Evolutionary conservation across 2,329 filamentous ascomycete species (phyloP).

Genomic region (Simplicillium aogashimaense): DNA sequence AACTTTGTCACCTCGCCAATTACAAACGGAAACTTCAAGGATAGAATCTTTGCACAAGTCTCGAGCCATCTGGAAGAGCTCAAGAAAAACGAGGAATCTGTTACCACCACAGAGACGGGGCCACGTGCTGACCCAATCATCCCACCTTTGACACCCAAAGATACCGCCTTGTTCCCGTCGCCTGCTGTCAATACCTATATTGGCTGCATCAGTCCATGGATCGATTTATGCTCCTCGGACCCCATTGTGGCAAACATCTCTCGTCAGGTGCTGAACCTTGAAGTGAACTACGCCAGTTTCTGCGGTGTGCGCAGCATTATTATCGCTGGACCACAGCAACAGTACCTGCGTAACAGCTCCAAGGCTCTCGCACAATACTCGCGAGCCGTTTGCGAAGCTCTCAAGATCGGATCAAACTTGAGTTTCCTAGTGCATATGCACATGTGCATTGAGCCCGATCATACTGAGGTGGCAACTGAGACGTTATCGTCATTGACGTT

Average conservation of each 20-base stretch:
- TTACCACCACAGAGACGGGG: slow-evolving; percentile 30
- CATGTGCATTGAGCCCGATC: slow-evolving; percentile 62
- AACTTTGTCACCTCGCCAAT: slow-evolving; percentile 71
- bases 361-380: slow-evolving; percentile 64
- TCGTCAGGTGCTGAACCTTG: slow-evolving; percentile 79
- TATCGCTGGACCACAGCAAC: slow-evolving; percentile 64
- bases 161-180: slow-evolving; percentile 64
- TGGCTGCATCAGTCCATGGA: slow-evolving; percentile 81
- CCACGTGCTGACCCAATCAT: slow-evolving; percentile 47
- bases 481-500: slow-evolving; percentile 36
- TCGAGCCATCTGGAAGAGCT: slow-evolving; percentile 41
- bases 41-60: slow-evolving; percentile 54
- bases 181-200: slow-evolving; percentile 63
- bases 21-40: slow-evolving; percentile 63
- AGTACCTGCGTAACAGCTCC: slow-evolving; percentile 40
- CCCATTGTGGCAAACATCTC: slow-evolving; percentile 79
- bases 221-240: slow-evolving; percentile 76
- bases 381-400: slow-evolving; percentile 70
- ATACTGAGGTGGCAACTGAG: slow-evolving; percentile 40
- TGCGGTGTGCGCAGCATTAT: slow-evolving; percentile 81
- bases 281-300: slow-evolving; percentile 91
- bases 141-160: slow-evolving; percentile 65
- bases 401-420: slow-evolving; percentile 65
- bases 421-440: slow-evolving; percentile 74
- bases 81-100: slow-evolving; percentile 25